Evolutionary conservation across 805 yeast genomes (phyloP).

Genomic region (Candida vaughaniae): DNA sequence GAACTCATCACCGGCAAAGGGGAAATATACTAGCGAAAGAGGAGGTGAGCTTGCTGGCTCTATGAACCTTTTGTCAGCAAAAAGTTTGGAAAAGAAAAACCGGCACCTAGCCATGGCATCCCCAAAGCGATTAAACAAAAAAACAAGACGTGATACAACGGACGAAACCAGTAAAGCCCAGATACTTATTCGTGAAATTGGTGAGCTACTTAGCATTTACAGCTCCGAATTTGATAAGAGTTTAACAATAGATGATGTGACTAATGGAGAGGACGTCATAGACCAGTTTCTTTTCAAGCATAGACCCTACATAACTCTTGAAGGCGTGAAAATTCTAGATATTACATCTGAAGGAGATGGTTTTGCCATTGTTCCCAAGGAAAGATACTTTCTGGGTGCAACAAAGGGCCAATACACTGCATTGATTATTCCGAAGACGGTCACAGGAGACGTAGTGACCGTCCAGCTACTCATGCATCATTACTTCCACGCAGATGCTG

Average conservation of each 20-base stretch:
- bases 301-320: conserved; percentile 17
- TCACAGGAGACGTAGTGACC: conserved; percentile 36
- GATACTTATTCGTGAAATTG: conserved; percentile 24
- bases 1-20: no score
- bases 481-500: conserved; percentile 29
- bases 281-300: conserved; percentile 21
- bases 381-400: conserved; percentile 12
- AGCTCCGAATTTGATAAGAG: conserved; percentile 2
- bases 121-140: conserved; percentile 13
- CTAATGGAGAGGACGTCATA: conserved; percentile 21
- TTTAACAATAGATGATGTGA: conserved; percentile 16
- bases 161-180: conserved; percentile 28
- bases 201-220: conserved; percentile 17
- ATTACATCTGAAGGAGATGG: conserved; percentile 39
- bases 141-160: conserved; percentile 29
- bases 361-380: conserved; percentile 28
- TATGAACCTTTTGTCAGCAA: no score
- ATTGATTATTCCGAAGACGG: conserved; percentile 36
- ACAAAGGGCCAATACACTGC: conserved; percentile 17
- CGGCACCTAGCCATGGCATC: not conserved
- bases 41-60: no score
- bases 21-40: no score
- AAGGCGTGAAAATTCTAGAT: conserved; percentile 22
- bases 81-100: not conserved
- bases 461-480: conserved; percentile 31